phyloP scores from a whole-genome alignment of 768 basidiomycete genomes.

The Suillus subalutaceus region DNA sequence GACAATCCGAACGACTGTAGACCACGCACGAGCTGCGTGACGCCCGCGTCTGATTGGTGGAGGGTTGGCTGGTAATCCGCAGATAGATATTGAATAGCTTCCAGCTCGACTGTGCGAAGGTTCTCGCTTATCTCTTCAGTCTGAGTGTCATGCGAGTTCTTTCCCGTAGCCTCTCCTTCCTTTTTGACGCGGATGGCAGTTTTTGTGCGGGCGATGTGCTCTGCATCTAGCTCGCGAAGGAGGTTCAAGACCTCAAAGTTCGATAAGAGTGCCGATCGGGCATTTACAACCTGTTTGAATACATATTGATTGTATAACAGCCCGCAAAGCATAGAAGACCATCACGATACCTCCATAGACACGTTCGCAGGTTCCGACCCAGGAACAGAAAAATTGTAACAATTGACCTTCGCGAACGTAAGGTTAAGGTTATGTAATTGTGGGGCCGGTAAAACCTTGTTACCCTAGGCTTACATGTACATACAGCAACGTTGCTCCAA shows the following conservation, averaged over 20 bases:
- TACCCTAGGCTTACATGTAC: too few species aligned
- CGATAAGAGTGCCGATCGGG: constrained; percentile 80
- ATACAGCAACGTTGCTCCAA: too few species aligned
- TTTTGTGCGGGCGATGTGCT: constrained; percentile 71
- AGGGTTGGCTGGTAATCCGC: constrained; percentile 71
- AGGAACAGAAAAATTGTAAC: background rate
- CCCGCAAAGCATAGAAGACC: background rate
- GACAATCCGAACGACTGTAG: constrained; percentile 76
- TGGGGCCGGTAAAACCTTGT: too few species aligned
- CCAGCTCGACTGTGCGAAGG: constrained; percentile 82
- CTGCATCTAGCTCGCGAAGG: constrained; percentile 73
- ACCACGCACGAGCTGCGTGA: constrained; percentile 65
- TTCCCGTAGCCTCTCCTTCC: constrained; percentile 62
- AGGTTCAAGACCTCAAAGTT: constrained; percentile 86
- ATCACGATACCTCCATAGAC: constrained; percentile 8
- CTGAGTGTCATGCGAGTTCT: constrained; percentile 32
- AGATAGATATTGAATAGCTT: constrained; percentile 85
- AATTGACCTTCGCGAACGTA: background rate
- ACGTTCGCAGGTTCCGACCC: background rate
- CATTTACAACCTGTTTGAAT: constrained; percentile 37
- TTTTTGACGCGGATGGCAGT: constrained; percentile 76
- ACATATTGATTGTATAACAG: background rate
- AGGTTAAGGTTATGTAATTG: background rate
- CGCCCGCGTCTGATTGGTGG: constrained; percentile 64
- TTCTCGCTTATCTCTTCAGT: constrained; percentile 74